A percentile compares a stretch with the other conserved stretches of the same genome.
Evolutionary conservation across 169 alveolate genomes (phyloP).

Genomic region (Plasmodium gaboni): DNA sequence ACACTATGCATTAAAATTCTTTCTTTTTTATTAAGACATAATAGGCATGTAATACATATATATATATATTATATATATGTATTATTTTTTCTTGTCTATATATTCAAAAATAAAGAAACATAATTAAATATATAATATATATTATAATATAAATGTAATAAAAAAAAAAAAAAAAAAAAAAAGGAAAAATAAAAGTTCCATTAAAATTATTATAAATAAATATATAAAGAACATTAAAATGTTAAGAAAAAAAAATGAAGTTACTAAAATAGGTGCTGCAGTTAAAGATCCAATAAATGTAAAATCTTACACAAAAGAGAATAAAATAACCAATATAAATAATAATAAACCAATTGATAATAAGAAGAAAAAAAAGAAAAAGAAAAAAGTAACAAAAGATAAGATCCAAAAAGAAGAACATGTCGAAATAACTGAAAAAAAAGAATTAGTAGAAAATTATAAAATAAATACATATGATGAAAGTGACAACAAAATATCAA

Average conservation of each 20-base stretch:
- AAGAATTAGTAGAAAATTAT: conserved; percentile 78
- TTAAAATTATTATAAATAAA: too few relatives aligned
- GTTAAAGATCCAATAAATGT: background rate
- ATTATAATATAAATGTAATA: too few relatives aligned
- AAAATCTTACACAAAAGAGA: background rate
- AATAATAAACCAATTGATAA: background rate
- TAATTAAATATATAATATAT: too few relatives aligned
- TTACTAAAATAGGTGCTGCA: conserved; percentile 2
- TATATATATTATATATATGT: too few relatives aligned
- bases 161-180: too few relatives aligned
- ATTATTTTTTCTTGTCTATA: too few relatives aligned
- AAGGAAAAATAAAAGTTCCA: too few relatives aligned
- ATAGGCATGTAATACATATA: too few relatives aligned
- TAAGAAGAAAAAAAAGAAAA: conserved; percentile 35
- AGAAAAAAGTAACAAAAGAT: conserved; percentile 71
- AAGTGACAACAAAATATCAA: conserved; percentile 57
- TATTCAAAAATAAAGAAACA: too few relatives aligned
- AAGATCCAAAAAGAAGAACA: conserved; percentile 82
- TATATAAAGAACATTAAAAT: background rate
- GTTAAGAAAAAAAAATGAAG: conserved; percentile 21
- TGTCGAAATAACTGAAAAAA: conserved; percentile 76
- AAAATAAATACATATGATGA: conserved; percentile 77
- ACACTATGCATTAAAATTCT: too few relatives aligned
- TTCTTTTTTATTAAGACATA: too few relatives aligned
- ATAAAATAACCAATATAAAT: background rate